Percentiles rank a stretch among this genome's conserved stretches.
Evolutionary conservation across 2,329 filamentous ascomycete genomes (phyloP).

Genomic region (Periconia sp.): DNA sequence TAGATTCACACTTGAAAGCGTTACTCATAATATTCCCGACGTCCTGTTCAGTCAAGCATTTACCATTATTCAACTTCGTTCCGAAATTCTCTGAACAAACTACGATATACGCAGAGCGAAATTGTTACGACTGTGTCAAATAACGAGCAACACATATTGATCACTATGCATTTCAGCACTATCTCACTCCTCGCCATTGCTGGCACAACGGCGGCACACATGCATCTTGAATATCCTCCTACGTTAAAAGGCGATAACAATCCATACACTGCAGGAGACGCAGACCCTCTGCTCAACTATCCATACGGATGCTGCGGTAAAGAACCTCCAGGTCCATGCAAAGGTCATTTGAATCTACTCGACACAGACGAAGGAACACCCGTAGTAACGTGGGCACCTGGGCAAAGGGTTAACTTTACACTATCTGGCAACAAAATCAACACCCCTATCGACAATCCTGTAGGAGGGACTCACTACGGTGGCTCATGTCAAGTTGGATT

Average conservation of each 20-base stretch:
- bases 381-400: slow-evolving; percentile 52
- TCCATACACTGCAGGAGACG: slow-evolving; percentile 44
- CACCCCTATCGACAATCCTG: slow-evolving; percentile 25
- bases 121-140: background rate
- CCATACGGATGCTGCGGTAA: slow-evolving; percentile 55
- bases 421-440: slow-evolving; percentile 32
- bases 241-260: slow-evolving; percentile 54
- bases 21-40: too few relatives aligned
- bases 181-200: slow-evolving; percentile 35
- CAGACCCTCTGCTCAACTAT: slow-evolving; percentile 49
- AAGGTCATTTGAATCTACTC: slow-evolving; percentile 53
- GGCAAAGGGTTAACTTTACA: slow-evolving; percentile 50
- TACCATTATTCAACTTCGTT: too few relatives aligned
- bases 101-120: too few relatives aligned
- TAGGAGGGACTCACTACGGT: slow-evolving; percentile 52
- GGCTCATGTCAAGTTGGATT: slow-evolving; percentile 57
- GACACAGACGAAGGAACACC: slow-evolving; percentile 50
- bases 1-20: too few relatives aligned
- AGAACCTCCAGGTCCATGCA: slow-evolving; percentile 46
- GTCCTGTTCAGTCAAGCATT: too few relatives aligned
- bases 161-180: slow-evolving; percentile 34
- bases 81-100: too few relatives aligned
- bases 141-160: slow-evolving; percentile 1
- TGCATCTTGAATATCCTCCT: slow-evolving; percentile 52
- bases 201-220: slow-evolving; percentile 44